Percentiles rank a stretch among this genome's conserved stretches.
These are phyloP conservation scores for Colletotrichum camelliae DNA, from an alignment of 2,329 filamentous ascomycete genomes.

Conservation along the genomic window DNA sequence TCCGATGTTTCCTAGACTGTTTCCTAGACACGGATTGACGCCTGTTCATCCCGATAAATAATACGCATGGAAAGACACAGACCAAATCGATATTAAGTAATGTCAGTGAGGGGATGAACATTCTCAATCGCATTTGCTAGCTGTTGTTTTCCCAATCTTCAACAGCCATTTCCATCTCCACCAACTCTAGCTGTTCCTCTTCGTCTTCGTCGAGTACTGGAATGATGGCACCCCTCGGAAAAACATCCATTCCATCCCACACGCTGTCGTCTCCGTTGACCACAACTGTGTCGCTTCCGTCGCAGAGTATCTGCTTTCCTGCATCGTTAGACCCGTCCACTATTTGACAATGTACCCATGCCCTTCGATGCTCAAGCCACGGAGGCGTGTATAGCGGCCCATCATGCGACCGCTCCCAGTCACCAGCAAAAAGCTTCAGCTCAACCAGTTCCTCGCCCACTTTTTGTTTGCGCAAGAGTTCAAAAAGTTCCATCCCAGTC, in stretches of 20 bases:
- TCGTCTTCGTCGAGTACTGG: background rate
- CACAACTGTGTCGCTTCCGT: background rate
- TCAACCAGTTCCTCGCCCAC: background rate
- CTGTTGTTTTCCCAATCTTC: background rate
- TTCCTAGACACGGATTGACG: background rate
- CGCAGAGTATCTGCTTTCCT: background rate
- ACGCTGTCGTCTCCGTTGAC: background rate
- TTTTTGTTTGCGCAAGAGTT: background rate
- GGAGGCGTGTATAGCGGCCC: background rate
- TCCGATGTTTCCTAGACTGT: background rate
- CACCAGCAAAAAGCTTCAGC: background rate
- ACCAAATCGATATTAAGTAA: background rate
- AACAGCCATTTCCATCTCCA: background rate
- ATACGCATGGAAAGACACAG: background rate
- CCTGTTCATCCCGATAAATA: background rate
- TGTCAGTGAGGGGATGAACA: background rate
- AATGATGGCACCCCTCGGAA: background rate
- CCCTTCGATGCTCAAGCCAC: background rate
- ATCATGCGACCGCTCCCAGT: background rate
- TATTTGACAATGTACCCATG: background rate
- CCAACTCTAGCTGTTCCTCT: background rate
- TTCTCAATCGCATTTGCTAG: background rate
- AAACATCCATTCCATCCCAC: background rate
- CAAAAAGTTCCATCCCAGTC: background rate
- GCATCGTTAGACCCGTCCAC: no score